Evolutionary conservation across 2,329 filamentous ascomycete species (phyloP), one percentile per base, ranked within the genome.

Genomic region (Aspergillus sp.): DNA sequence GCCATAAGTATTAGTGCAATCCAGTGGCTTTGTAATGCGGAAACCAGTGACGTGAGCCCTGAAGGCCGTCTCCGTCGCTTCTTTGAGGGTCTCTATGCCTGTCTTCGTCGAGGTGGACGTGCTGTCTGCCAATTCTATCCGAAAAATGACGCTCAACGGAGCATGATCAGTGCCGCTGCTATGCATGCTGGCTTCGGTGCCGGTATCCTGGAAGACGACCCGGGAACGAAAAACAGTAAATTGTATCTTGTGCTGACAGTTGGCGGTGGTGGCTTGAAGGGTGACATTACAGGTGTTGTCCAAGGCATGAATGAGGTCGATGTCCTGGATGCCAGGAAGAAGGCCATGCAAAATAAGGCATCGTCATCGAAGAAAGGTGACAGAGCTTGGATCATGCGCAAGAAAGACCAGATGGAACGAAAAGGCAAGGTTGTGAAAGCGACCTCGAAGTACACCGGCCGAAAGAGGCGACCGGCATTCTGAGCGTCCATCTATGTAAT

Each of bases 101-200:
- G 83, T 51, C 72, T 98, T 53, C 82, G 84, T 54, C 77, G 93
- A 17, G 93, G 93, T 5, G 93, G 89, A 1, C 80, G 89, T 33
- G 93, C 93, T 0, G 91, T 97, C 12, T 95, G 90, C 65, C 93
- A 98, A 63, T 98, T 98, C 69, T 98, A 98, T 67, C 93, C 93
- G 2, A 95, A 95, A 73, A 97, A 98, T 66, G 86, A 94, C 58
- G 77, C 81, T 53, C 93, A 98, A 73, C 82, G 90, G 62, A 83
- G 80, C 62, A 95, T 98, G 90, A 95, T 98, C 57, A 88, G 85
- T 45, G 79, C 81, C 50, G 93, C 93, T 0, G 93, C 93, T 0
- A 86, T 97, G 52, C 90, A 87, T 63, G 93, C 93, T 1, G 93
- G 93, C 0, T 98, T 98, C 61, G 91, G 93, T 43, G 93, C 93